Conservation (phyloP, 2,329 filamentous ascomycete species). For the Fusarium sororula region DNA sequence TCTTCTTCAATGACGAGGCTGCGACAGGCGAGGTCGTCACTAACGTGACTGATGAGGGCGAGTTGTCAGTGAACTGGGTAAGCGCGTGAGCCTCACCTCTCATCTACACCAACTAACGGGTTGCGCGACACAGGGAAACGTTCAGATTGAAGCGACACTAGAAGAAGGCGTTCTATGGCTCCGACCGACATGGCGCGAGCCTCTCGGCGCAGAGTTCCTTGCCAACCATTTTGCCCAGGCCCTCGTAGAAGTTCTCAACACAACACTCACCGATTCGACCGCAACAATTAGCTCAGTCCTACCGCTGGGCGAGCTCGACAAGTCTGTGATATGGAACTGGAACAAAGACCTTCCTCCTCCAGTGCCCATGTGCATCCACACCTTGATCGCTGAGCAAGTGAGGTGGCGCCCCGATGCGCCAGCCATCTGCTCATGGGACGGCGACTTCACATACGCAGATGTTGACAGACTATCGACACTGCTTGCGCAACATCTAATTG, state of each 20-base stretch:
- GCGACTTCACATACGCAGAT: conserved; percentile 43
- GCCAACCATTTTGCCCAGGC: conserved; percentile 37
- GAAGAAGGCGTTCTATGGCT: conserved; percentile 31
- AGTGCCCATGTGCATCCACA: conserved; percentile 36
- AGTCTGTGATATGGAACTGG: conserved; percentile 38
- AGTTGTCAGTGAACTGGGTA: conserved; percentile 34
- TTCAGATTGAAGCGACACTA: conserved; percentile 35
- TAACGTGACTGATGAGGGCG: conserved; percentile 13
- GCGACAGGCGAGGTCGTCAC: conserved; percentile 19
- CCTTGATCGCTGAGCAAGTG: conserved; percentile 39
- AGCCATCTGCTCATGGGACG: conserved; percentile 47
- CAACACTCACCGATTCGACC: conserved; percentile 21
- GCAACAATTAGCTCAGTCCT: conserved; percentile 26
- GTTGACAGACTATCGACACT: conserved; percentile 39
- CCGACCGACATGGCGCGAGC: conserved; percentile 36
- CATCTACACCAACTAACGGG: background rate
- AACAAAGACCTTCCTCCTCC: conserved; percentile 35
- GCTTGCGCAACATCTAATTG: conserved; percentile 31
- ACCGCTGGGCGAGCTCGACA: conserved; percentile 33
- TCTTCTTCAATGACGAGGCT: conserved; percentile 39
- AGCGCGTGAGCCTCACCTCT: background rate
- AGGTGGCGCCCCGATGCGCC: conserved; percentile 33
- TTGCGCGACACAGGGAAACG: conserved; percentile 28
- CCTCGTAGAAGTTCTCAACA: conserved; percentile 38
- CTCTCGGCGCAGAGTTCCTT: conserved; percentile 35